These are phyloP conservation scores for Aspergillus neoniger DNA, from an alignment of 2,329 filamentous ascomycete species.

Conservation along the genomic window DNA sequence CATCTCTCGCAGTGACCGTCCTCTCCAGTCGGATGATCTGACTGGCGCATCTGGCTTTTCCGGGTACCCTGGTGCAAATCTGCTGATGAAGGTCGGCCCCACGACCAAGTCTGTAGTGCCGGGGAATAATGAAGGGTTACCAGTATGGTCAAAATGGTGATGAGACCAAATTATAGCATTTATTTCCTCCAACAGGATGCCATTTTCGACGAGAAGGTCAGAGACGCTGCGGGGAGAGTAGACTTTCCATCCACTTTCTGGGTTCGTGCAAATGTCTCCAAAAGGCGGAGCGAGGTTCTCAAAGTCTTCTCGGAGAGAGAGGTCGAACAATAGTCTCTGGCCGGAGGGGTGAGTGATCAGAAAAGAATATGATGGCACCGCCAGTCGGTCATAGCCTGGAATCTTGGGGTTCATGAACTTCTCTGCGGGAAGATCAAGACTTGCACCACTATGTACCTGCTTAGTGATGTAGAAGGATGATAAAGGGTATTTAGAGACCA, in stretches of 20 bases:
- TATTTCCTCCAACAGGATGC: background rate
- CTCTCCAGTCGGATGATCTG: slow-evolving; percentile 13
- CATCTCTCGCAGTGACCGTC: slow-evolving; percentile 21
- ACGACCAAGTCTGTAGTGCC: slow-evolving; percentile 36
- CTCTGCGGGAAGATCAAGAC: too few relatives aligned
- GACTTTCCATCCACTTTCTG: too few relatives aligned
- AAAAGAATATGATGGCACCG: too few relatives aligned
- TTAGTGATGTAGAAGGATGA: too few relatives aligned
- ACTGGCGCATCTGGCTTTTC: slow-evolving; percentile 15
- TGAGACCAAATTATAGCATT: slow-evolving; percentile 19
- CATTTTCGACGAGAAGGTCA: background rate
- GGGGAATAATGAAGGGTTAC: slow-evolving; percentile 49
- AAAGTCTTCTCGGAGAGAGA: slow-evolving; percentile 51
- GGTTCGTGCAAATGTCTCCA: background rate
- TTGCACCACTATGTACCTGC: too few relatives aligned
- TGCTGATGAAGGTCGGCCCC: slow-evolving; percentile 23
- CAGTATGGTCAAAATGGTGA: slow-evolving; percentile 47
- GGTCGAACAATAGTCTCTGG: slow-evolving; percentile 49
- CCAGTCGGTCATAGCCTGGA: too few relatives aligned
- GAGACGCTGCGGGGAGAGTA: background rate
- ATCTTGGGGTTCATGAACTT: too few relatives aligned
- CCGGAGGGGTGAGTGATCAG: slow-evolving; percentile 27
- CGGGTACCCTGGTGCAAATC: slow-evolving; percentile 23
- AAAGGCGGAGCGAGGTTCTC: slow-evolving; percentile 37
- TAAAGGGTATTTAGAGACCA: too few relatives aligned